phyloP scores from a whole-genome alignment of 169 alveolate species.

The Plasmodium berghei region DNA sequence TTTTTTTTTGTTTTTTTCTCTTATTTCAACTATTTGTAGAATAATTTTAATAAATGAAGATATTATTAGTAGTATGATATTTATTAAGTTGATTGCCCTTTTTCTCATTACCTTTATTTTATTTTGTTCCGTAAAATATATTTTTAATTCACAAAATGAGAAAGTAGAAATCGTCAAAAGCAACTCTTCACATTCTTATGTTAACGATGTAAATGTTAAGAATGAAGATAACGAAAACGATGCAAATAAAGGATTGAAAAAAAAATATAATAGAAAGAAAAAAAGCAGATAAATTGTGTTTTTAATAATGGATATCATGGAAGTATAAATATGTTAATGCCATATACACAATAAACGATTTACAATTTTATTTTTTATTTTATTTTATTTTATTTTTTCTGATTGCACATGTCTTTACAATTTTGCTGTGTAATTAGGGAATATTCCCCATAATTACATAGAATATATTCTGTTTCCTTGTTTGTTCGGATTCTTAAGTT shows the following conservation, averaged over 20 bases:
- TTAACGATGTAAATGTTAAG: conserved; percentile 26
- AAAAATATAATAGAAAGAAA: conserved; percentile 31
- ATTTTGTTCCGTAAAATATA: conserved; percentile 19
- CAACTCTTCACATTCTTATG: background rate
- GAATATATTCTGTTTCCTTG: conserved; percentile 69
- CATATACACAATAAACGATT: background rate
- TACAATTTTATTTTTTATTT: background rate
- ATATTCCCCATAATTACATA: conserved; percentile 66
- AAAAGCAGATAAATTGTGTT: conserved; percentile 4
- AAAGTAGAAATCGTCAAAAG: conserved; percentile 2
- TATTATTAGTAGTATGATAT: conserved; percentile 15
- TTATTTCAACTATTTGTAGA: conserved; percentile 2
- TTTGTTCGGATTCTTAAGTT: conserved; percentile 58
- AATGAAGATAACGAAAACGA: conserved; percentile 22
- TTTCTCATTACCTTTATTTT: conserved; percentile 18
- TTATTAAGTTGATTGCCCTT: conserved; percentile 13
- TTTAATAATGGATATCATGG: background rate
- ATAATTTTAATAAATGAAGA: conserved; percentile 53
- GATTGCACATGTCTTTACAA: conserved; percentile 30
- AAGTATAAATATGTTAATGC: background rate
- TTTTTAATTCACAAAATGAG: conserved; percentile 16
- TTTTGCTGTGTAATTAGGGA: conserved; percentile 64
- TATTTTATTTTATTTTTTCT: conserved; percentile 19
- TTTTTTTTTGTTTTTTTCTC: background rate
- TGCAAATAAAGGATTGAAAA: conserved; percentile 14